Evolutionary conservation across 2,329 filamentous ascomycete genomes (phyloP), one percentile per base, ranked within the genome.

Genomic region (Alternaria alternata): DNA sequence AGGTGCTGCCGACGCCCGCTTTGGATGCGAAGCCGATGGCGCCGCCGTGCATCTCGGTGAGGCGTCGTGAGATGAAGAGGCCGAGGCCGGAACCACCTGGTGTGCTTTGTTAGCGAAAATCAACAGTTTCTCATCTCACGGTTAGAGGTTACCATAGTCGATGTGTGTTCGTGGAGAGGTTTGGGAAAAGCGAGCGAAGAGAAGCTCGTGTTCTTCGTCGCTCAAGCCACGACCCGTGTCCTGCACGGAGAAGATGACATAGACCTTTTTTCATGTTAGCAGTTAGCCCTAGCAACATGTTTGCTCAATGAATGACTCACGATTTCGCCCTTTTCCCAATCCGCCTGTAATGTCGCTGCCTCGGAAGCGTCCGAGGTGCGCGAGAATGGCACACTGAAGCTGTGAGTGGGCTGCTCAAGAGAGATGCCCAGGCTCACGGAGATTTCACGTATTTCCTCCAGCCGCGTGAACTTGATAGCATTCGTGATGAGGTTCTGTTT

Each of bases 381-480:
- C 4, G 61, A 59, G 52, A 68, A 70, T 4, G 51, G 28, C 7
- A 69, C 63, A 38, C 76, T 72, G 32, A 72, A 66, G 30, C 72
- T 72, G 38, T 71, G 72, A 1, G 66, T 69, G 0, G 80, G 80
- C 48, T 68, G 69, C 30, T 74, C 63, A 7, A 59, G 22, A 9
- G 62, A 62, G 7, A 79, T 73, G 2, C 77, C 75, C 0, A 82
- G 51, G 22, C 64, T 76, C 4, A 83, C 74, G 0, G 64, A 73
- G 47, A 82, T 79, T 16, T 70, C 66, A 1, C 79, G 75, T 8
- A 48, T 71, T 0, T 72, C 49, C n/a, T 75, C 70, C 26, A 78
- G 69, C 12, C 77, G 73, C 0, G 80, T 82, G 64, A 82, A 82
- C 46, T 82, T 82, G 68, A 82, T 80, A 3, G 78, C 77, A 48